These are phyloP conservation scores for Termitomyces sp. DNA, from an alignment of 768 basidiomycete genomes.

Conservation along the genomic window DNA sequence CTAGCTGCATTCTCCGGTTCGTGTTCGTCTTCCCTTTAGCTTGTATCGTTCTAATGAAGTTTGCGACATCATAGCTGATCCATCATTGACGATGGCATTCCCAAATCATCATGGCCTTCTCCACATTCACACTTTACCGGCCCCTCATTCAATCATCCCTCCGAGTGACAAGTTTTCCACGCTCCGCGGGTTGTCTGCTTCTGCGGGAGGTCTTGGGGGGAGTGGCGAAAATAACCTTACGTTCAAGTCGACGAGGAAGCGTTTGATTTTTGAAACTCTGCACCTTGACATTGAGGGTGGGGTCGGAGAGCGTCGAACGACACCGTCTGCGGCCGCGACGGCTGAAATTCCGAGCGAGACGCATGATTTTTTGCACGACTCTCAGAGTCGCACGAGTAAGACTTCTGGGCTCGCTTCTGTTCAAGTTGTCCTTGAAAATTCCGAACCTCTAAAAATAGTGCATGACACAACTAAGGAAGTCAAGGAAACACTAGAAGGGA, in stretches of 20 bases:
- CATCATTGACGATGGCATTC: slow-evolving; percentile 67
- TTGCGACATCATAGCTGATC: slow-evolving; percentile 50
- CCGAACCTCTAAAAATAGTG: slow-evolving; percentile 5
- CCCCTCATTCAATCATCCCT: slow-evolving; percentile 65
- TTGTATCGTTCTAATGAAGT: neutral
- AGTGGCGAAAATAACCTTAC: slow-evolving; percentile 96
- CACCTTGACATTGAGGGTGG: slow-evolving; percentile 88
- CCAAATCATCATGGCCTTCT: slow-evolving; percentile 86
- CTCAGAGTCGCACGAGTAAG: slow-evolving; percentile 6
- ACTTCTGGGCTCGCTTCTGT: slow-evolving; percentile 29
- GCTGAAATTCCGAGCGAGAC: slow-evolving; percentile 11
- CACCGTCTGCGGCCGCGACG: slow-evolving; percentile 26
- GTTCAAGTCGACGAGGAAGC: slow-evolving; percentile 86
- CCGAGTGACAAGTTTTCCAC: slow-evolving; percentile 80
- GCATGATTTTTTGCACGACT: slow-evolving; percentile 1
- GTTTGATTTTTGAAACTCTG: slow-evolving; percentile 86
- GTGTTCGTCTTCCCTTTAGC: neutral
- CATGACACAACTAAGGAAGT: slow-evolving; percentile 4
- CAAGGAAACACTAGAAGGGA: slow-evolving; percentile 13
- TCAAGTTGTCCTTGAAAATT: slow-evolving; percentile 38
- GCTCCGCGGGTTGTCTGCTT: slow-evolving; percentile 71
- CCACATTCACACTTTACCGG: slow-evolving; percentile 70
- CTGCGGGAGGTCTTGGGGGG: slow-evolving; percentile 43
- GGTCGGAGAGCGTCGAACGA: slow-evolving; percentile 68
- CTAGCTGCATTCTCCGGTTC: slow-evolving; percentile 76